These are phyloP conservation scores for Boletus insuetus DNA, from an alignment of 768 basidiomycete genomes.

Conservation along the genomic window DNA sequence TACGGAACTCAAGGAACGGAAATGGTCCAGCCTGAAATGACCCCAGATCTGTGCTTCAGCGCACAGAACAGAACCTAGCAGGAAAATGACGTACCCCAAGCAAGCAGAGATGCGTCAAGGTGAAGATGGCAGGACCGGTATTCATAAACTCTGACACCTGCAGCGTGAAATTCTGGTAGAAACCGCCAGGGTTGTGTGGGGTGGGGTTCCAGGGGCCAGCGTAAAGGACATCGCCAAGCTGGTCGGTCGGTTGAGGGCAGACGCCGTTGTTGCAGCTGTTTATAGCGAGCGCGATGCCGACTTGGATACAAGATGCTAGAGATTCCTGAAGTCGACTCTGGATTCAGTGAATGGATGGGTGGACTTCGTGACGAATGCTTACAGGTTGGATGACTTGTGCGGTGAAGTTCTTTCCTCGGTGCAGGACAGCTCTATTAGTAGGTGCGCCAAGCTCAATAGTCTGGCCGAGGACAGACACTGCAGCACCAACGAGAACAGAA, in stretches of 20 bases:
- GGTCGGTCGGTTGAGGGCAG: constrained; percentile 21
- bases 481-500: background rate
- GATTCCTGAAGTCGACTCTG: constrained; percentile 12
- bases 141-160: constrained; percentile 4
- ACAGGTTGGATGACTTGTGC: constrained; percentile 24
- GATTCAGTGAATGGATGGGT: too few relatives aligned
- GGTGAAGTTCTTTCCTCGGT: constrained; percentile 16
- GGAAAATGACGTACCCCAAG: constrained; percentile 22
- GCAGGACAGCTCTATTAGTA: constrained; percentile 15
- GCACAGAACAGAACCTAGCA: background rate
- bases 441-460: constrained; percentile 28
- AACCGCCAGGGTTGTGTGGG: constrained; percentile 13
- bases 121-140: constrained; percentile 27
- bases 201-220: constrained; percentile 30
- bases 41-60: background rate
- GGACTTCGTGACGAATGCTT: too few relatives aligned
- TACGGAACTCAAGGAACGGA: constrained; percentile 31
- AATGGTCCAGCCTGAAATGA: constrained; percentile 17
- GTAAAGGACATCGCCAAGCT: constrained; percentile 28
- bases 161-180: constrained; percentile 31
- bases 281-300: constrained; percentile 32
- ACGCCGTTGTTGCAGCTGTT: constrained; percentile 17
- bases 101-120: constrained; percentile 30
- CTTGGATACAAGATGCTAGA: constrained; percentile 19
- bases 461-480: constrained; percentile 20